Percentiles rank a stretch among this genome's conserved stretches.
These are phyloP conservation scores for Phytopythium oedochilum DNA, from an alignment of 352 stramenopile genomes.

Conservation along the genomic window DNA sequence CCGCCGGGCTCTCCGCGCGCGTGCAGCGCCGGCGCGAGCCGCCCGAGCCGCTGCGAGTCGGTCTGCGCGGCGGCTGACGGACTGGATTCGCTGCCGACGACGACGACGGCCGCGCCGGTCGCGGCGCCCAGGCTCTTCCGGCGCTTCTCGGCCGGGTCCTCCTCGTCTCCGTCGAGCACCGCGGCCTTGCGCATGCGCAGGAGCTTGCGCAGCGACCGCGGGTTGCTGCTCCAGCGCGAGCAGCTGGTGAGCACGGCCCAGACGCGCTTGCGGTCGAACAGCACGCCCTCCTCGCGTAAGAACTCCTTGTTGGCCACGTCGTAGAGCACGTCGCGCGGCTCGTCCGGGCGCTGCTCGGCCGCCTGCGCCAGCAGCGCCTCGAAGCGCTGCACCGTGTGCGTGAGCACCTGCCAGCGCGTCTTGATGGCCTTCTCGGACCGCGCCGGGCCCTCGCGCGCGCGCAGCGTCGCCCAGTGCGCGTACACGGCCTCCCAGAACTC, in stretches of 20 bases:
- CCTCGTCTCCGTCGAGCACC: background rate
- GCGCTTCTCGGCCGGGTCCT: background rate
- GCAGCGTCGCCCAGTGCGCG: conserved; percentile 4
- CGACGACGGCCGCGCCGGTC: background rate
- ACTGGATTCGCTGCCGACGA: background rate
- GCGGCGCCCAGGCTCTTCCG: background rate
- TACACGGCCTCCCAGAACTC: conserved; percentile 13
- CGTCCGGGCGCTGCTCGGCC: background rate
- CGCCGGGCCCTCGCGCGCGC: conserved; percentile 3
- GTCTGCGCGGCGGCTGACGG: background rate
- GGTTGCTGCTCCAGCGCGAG: conserved; percentile 8
- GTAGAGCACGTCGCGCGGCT: conserved; percentile 1
- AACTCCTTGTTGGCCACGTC: conserved; percentile 6
- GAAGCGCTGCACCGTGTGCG: conserved; percentile 11
- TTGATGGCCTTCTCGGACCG: conserved; percentile 15
- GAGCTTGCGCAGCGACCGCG: conserved; percentile 9
- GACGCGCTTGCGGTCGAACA: conserved; percentile 6
- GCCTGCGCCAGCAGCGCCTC: conserved; percentile 3
- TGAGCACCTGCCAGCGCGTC: conserved; percentile 11
- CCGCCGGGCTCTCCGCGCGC: background rate
- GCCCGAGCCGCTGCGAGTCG: background rate
- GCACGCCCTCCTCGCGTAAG: conserved; percentile 3
- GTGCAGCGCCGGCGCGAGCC: background rate
- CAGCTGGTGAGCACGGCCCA: conserved; percentile 5
- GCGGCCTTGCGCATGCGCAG: conserved; percentile 7